Evolutionary conservation across 768 basidiomycete genomes (phyloP).

Genomic region (Kwoniella dendrophila): DNA sequence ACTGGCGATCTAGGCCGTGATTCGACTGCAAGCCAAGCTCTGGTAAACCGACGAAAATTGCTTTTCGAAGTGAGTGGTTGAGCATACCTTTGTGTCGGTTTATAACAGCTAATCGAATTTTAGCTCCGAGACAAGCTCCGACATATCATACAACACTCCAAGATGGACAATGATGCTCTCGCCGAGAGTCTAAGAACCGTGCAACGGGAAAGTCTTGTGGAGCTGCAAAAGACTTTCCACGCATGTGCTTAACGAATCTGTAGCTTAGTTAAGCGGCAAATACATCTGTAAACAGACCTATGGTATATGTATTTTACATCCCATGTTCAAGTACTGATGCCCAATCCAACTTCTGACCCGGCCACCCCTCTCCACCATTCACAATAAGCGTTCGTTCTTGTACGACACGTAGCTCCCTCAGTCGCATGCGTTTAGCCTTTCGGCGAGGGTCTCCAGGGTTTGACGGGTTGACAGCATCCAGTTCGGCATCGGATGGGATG

Average conservation of each 20-base stretch:
- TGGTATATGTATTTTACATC: neutral
- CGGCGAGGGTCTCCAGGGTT: conserved; percentile 64
- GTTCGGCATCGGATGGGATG: conserved; percentile 73
- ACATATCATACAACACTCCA: neutral
- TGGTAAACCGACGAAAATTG: conserved; percentile 9
- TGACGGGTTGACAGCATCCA: conserved; percentile 59
- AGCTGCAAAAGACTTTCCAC: neutral
- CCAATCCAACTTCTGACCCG: conserved; percentile 43
- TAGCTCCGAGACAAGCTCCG: conserved; percentile 5
- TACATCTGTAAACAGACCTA: neutral
- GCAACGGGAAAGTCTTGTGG: conserved; percentile 1
- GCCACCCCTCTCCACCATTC: conserved; percentile 41
- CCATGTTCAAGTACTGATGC: neutral
- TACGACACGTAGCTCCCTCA: conserved; percentile 80
- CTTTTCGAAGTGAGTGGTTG: conserved; percentile 5
- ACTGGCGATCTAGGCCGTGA: conserved; percentile 28
- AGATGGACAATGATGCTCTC: neutral
- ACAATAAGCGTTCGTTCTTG: conserved; percentile 67
- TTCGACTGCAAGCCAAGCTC: conserved; percentile 5
- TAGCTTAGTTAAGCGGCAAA: neutral
- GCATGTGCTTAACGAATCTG: neutral
- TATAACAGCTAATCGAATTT: neutral
- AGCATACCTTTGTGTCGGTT: neutral
- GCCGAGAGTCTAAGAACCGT: neutral
- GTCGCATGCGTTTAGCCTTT: conserved; percentile 72